These are phyloP conservation scores for Fusarium gaditjirri DNA, from an alignment of 2,329 filamentous ascomycete species.

Conservation along the genomic window DNA sequence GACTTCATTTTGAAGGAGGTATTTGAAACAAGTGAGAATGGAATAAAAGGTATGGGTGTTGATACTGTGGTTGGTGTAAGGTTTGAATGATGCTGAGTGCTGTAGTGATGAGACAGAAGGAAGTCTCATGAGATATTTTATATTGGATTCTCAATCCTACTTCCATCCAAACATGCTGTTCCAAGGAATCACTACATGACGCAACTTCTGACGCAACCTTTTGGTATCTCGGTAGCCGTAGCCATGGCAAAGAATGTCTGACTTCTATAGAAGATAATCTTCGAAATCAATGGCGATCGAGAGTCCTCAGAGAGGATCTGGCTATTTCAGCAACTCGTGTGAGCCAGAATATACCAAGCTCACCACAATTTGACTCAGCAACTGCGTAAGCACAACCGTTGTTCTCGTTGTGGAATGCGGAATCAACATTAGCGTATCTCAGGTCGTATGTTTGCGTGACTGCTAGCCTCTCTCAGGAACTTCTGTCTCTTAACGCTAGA, in stretches of 20 bases:
- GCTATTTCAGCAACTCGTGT: not conserved
- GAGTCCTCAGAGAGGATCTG: not conserved
- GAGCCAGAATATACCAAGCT: fast-evolving
- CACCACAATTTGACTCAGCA: too few relatives aligned
- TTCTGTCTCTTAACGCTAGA: fast-evolving
- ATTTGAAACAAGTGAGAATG: not conserved
- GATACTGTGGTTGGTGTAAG: not conserved
- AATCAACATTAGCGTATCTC: not conserved
- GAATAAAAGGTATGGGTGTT: not conserved
- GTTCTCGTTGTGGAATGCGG: not conserved
- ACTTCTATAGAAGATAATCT: not conserved
- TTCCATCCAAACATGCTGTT: not conserved
- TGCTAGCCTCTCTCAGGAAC: fast-evolving
- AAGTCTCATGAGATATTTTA: not conserved
- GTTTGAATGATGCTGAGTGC: not conserved
- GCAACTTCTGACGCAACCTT: too few relatives aligned
- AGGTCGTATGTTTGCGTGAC: not conserved
- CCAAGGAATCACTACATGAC: not conserved
- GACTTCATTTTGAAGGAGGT: not conserved
- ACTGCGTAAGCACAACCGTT: fast-evolving
- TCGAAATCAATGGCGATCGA: not conserved
- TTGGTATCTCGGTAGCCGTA: not conserved
- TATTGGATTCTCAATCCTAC: not conserved
- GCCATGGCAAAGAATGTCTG: not conserved
- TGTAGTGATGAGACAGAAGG: not conserved